Conservation (phyloP, 768 basidiomycete species). For the Trametes cinnabarina region DNA sequence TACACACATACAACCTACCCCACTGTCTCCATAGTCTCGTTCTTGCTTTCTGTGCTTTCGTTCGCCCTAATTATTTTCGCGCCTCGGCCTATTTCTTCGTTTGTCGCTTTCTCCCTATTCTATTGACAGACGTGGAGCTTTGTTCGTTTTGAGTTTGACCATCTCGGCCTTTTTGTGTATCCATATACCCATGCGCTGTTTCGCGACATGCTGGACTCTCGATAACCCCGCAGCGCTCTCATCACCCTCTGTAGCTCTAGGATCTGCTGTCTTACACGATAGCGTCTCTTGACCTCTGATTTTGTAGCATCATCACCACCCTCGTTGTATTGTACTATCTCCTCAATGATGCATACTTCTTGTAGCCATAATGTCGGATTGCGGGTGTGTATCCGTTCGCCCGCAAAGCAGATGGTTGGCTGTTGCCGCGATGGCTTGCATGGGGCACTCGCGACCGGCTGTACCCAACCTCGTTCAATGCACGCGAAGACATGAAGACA, state of each 20-base stretch:
- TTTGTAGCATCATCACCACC: constrained; percentile 11
- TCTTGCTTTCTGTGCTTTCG: constrained; percentile 8
- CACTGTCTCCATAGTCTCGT: constrained; percentile 2
- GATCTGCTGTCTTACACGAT: not conserved
- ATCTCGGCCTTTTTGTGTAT: constrained; percentile 8
- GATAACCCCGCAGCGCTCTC: not conserved
- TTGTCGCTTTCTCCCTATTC: not conserved
- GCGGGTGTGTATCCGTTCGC: no score
- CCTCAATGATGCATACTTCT: not conserved
- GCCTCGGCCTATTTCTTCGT: not conserved
- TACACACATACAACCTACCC: not conserved
- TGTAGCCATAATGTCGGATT: not conserved
- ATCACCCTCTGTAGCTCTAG: constrained; percentile 21
- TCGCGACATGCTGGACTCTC: not conserved
- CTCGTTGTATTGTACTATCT: not conserved
- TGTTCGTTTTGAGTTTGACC: not conserved
- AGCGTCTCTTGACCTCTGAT: constrained; percentile 1
- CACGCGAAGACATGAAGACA: no score
- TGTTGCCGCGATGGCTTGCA: no score
- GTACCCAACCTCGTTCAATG: no score
- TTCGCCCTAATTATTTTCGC: constrained; percentile 11
- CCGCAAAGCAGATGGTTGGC: no score
- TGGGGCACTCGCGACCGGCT: no score
- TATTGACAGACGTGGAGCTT: constrained; percentile 10
- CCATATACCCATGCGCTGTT: constrained; percentile 5